Percentiles rank a stretch among this genome's conserved stretches.
Conservation (phyloP, 805 yeast genomes). For the Ogataea salicorniae region DNA sequence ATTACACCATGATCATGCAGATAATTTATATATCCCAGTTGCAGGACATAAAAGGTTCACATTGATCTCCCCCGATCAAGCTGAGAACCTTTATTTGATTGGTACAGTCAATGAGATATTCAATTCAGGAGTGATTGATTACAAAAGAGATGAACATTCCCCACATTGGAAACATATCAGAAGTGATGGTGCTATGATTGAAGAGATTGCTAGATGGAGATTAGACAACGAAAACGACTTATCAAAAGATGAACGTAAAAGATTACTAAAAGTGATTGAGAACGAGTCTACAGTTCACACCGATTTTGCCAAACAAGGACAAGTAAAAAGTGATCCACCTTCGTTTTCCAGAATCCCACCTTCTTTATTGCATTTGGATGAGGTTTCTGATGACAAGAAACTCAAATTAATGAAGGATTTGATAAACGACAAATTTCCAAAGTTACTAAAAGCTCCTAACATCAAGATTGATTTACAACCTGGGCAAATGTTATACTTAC, state of each 20-base stretch:
- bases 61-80: constrained; percentile 59
- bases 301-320: constrained; percentile 11
- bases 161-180: constrained; percentile 60
- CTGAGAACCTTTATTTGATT: constrained; percentile 53
- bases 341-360: constrained; percentile 66
- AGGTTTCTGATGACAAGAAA: constrained; percentile 32
- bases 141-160: constrained; percentile 46
- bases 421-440: constrained; percentile 44
- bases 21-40: constrained; percentile 59
- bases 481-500: constrained; percentile 65
- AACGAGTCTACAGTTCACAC: constrained; percentile 23
- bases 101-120: constrained; percentile 52
- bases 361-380: constrained; percentile 53
- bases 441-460: constrained; percentile 37
- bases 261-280: constrained; percentile 23
- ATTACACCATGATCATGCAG: constrained; percentile 77
- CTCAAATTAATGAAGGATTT: constrained; percentile 24
- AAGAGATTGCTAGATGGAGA: constrained; percentile 43
- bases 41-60: constrained; percentile 65
- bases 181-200: constrained; percentile 56
- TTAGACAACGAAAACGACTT: constrained; percentile 19
- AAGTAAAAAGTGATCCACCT: constrained; percentile 50
- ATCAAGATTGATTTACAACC: constrained; percentile 46
- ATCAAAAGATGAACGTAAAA: constrained; percentile 22
- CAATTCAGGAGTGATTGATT: constrained; percentile 65